Evolutionary conservation across 2,329 filamentous ascomycete genomes (phyloP), one percentile per base, ranked within the genome.

Genomic region (Talaromyces rugulosus): DNA sequence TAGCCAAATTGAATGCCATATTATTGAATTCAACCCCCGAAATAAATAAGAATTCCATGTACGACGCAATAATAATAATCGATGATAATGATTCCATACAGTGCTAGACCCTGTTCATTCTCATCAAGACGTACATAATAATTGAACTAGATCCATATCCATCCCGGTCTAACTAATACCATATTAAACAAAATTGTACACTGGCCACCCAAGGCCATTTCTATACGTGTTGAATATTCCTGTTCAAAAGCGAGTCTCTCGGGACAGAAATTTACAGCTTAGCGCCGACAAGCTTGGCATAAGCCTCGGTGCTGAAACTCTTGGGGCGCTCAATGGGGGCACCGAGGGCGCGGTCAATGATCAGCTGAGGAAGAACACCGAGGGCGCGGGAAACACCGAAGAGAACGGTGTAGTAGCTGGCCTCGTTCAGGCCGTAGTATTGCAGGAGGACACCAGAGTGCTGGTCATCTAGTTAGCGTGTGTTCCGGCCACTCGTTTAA

Each of bases 381-480:
- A 99, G 91, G 71, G 95, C 95, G 78, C 95, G 91, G 71, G 93
- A 96, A 52, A 99, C 95, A 87, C 95, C 95, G 81, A 99, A 99
- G 77, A 99, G 90, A 66, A 99, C 95, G 66, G 95, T 99, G 91
- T 99, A 99, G 89, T 96, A 99, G 89, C 89, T 98, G 81, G 95
- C 90, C 87, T 99, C 94, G 67, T 91, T 98, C 78, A 99, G 85
- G 75, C 95, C 95, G 83, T 99, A 99, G 89, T 99, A 95, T 85
- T 99, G 95, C 72, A 99, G 91, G 69, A 99, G 91, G 70, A 99
- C 95, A 86, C 95, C 95, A 34, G 93, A 97, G 90, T 98, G 95
- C 79, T 81, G 62, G 63, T 47, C 8, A 34, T 60, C 28, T 54
- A 28, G 56, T 72, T 53, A 68, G 67, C 40, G 62, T 59, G 11